A percentile compares a stretch with the other conserved stretches of the same genome.
These are phyloP conservation scores for Aspergillus pseudoterreus DNA, from an alignment of 2,329 filamentous ascomycete species.

Conservation along the genomic window DNA sequence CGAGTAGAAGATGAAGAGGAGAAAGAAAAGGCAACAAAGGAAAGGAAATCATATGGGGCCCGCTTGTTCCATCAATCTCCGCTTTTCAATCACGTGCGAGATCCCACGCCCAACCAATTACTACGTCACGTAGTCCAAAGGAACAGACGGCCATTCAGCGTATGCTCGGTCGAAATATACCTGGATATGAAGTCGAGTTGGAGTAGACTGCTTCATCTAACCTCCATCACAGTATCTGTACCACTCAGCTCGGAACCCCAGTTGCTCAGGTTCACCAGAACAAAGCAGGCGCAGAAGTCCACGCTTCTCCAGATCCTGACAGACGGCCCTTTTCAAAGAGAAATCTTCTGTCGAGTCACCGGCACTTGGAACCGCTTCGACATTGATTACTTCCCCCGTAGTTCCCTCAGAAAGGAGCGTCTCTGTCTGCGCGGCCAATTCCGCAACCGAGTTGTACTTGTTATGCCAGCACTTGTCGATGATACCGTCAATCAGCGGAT, in stretches of 20 bases:
- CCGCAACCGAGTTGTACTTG: constrained; percentile 13
- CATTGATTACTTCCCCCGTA: constrained; percentile 1
- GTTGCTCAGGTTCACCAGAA: constrained; percentile 16
- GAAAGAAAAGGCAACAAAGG: neutral
- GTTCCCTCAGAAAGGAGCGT: constrained; percentile 4
- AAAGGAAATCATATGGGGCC: neutral
- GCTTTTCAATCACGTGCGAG: neutral
- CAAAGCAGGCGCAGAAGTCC: constrained; percentile 22
- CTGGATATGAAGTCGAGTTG: too few relatives aligned
- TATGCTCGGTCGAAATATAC: too few relatives aligned
- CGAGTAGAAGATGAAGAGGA: neutral
- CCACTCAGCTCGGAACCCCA: constrained; percentile 22
- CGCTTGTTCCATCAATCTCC: neutral
- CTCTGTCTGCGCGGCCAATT: constrained; percentile 14
- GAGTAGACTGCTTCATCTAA: too few relatives aligned
- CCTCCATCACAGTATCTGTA: constrained; percentile 7
- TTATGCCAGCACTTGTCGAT: constrained; percentile 21
- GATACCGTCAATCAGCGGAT: constrained; percentile 13
- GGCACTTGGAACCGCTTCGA: neutral
- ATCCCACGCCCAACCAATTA: neutral
- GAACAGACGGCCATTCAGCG: too few relatives aligned
- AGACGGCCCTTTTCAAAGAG: constrained; percentile 17
- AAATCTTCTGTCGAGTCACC: constrained; percentile 11
- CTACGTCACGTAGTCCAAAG: neutral
- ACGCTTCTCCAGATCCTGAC: constrained; percentile 20